These are phyloP conservation scores for Blumeria hordei DNA, from an alignment of 2,329 filamentous ascomycete genomes.

Conservation along the genomic window DNA sequence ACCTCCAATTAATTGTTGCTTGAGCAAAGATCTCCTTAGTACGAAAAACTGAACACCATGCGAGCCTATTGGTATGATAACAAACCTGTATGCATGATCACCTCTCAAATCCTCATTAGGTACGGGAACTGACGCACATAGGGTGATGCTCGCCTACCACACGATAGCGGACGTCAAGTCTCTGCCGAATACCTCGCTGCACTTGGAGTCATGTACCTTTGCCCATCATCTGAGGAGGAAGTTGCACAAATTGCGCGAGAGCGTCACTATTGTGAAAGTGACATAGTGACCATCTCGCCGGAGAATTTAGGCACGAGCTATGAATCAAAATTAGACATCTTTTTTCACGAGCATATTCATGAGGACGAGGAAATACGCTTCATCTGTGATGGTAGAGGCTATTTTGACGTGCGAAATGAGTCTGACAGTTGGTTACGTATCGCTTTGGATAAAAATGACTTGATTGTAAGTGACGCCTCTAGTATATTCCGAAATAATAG, in stretches of 20 bases:
- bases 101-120: slow-evolving; percentile 1
- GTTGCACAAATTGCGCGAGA: slow-evolving; percentile 53
- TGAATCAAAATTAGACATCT: slow-evolving; percentile 79
- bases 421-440: slow-evolving; percentile 81
- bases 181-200: slow-evolving; percentile 37
- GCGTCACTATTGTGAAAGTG: slow-evolving; percentile 79
- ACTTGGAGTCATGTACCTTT: slow-evolving; percentile 62
- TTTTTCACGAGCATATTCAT: slow-evolving; percentile 89
- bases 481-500: no score
- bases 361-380: slow-evolving; percentile 98
- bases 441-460: slow-evolving; percentile 57
- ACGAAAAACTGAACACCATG: slow-evolving; percentile 19
- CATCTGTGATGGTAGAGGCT: slow-evolving; percentile 68
- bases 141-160: slow-evolving; percentile 82
- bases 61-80: slow-evolving; percentile 52
- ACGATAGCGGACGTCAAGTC: slow-evolving; percentile 60
- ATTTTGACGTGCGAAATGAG: slow-evolving; percentile 72
- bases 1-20: no score
- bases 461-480: slow-evolving; percentile 27
- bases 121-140: slow-evolving; percentile 17
- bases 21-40: no score
- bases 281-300: slow-evolving; percentile 77
- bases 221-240: slow-evolving; percentile 33
- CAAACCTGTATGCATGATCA: slow-evolving; percentile 23
- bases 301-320: slow-evolving; percentile 65